Percentiles rank a stretch among this genome's conserved stretches.
These are phyloP conservation scores for Paramecium tetraurelia DNA, from an alignment of 73 alveolate genomes.

Conservation along the genomic window DNA sequence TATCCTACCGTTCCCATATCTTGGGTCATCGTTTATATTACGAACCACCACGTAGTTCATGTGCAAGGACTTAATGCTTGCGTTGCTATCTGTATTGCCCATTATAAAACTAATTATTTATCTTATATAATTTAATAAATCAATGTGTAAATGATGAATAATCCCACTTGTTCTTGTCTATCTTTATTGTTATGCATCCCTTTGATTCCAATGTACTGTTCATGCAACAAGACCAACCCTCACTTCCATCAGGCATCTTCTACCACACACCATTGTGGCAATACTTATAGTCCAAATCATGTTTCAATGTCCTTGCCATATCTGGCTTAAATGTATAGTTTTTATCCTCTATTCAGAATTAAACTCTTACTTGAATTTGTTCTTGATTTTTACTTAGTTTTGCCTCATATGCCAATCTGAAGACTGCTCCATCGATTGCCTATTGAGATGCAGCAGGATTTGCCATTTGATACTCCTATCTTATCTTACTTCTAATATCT, in stretches of 20 bases:
- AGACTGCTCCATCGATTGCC: conserved; percentile 61
- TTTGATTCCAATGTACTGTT: not conserved
- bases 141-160: conserved; percentile 51
- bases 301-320: conserved; percentile 15
- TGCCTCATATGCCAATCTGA: conserved; percentile 59
- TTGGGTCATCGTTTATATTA: not conserved
- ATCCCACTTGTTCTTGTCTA: conserved; percentile 50
- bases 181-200: not conserved
- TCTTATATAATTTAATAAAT: not conserved
- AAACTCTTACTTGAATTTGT: not conserved
- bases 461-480: conserved; percentile 22
- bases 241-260: conserved; percentile 40
- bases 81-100: conserved; percentile 43
- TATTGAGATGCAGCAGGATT: conserved; percentile 52
- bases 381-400: conserved; percentile 49
- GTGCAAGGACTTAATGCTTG: not conserved
- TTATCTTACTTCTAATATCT: conserved; percentile 41
- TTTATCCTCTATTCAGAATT: conserved; percentile 10
- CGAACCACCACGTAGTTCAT: not conserved
- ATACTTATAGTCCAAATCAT: not conserved
- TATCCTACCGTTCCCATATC: conserved; percentile 11
- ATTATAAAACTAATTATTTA: not conserved
- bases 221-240: conserved; percentile 47
- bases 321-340: conserved; percentile 37
- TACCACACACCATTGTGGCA: conserved; percentile 35